Conservation (phyloP, 306 rosid species). For the Trifolium subterraneum region DNA sequence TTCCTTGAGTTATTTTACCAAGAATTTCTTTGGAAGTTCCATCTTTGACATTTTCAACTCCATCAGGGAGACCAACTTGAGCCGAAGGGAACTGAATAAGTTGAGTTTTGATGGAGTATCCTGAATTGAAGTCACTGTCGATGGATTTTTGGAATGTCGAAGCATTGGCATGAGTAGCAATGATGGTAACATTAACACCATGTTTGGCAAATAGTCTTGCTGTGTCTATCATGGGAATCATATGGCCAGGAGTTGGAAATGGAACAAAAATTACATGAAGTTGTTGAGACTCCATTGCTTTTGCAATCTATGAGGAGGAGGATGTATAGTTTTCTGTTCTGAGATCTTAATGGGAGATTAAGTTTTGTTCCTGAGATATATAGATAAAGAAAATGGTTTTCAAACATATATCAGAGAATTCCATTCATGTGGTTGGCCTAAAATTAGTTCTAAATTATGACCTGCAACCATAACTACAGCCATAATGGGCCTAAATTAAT, state of each 20-base stretch:
- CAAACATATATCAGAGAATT: background rate
- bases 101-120: constrained; percentile 32
- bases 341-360: too few species aligned
- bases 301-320: background rate
- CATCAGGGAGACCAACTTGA: constrained; percentile 38
- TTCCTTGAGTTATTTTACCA: background rate
- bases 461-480: too few species aligned
- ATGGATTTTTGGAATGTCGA: constrained; percentile 20
- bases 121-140: constrained; percentile 39
- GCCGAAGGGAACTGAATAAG: constrained; percentile 35
- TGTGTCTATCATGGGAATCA: constrained; percentile 42
- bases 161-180: constrained; percentile 43
- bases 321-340: background rate
- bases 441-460: too few species aligned
- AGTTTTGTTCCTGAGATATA: background rate
- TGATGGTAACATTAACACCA: constrained; percentile 41
- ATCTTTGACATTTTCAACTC: constrained; percentile 37
- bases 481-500: too few species aligned
- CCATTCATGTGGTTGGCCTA: background rate
- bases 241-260: constrained; percentile 42
- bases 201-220: constrained; percentile 46
- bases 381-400: background rate
- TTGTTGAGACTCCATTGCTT: constrained; percentile 26
- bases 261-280: constrained; percentile 33
- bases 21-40: constrained; percentile 9